Evolutionary conservation across 1,284 basidiomycete species (phyloP), one percentile per base, ranked within the genome.

Genomic region (Pseudomicrostroma phylloplanum): DNA sequence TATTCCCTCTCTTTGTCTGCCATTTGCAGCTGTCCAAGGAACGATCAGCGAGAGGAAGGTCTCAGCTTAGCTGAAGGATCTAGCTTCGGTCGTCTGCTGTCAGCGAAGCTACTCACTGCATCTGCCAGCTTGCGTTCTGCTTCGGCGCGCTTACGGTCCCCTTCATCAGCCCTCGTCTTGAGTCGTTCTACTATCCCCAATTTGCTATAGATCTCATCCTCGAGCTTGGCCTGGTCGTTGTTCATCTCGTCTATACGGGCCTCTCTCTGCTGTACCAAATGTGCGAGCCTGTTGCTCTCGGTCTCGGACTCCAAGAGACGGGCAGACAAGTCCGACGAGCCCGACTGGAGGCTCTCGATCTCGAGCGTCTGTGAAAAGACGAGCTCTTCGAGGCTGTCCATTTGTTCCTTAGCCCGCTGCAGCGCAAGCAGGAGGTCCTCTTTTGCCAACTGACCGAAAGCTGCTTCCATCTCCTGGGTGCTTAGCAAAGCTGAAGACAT

Each of bases 1-100:
- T 71, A 73, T 57, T 75, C 68, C 2, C 73, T 60, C 57, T 75
- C 73, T 61, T 73, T 75, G 58, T 75, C 73, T 61, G 67, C 64
- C 6, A 60, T 71, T 56, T 68, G 56, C 8, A 30, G 40, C 26
- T 26, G 30, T 4, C 9, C 4, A 36, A 36, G 30, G 3, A 9
- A 36, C 30, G 30, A 4, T 9, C 30, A 36, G 25, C 3, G 30
- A 36, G 4, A 36, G 30, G 30, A 36, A 9, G 9, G 30, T 36
- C 9, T n/a, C n/a, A n/a, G 30, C 3, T 36, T 19, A 57, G 40
- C 12, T 23, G 25, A n/a, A 15, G 43, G 23, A 30, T 39, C 19
- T 36, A 21, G 9, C 40, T 26, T 36, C 21, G 21, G 42, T 58
- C 46, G 56, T 17, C 41, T 21, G 58, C 3, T 40, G 43, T 12